phyloP scores from a whole-genome alignment of 2,329 filamentous ascomycete genomes.

The Harringtonia aguacate region DNA sequence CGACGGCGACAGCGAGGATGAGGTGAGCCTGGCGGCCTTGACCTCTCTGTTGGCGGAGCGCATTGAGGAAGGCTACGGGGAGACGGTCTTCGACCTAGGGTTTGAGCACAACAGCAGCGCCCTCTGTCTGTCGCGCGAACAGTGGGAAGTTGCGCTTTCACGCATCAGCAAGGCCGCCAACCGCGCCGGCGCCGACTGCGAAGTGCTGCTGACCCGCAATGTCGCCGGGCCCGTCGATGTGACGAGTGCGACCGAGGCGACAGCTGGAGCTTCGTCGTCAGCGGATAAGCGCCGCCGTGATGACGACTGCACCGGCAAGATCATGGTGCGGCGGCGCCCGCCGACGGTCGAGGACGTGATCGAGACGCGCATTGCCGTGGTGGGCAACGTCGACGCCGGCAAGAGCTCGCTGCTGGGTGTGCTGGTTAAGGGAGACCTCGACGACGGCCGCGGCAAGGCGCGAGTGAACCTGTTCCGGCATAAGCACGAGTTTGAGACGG shows the following conservation, averaged over 20 bases:
- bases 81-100: conserved; percentile 85
- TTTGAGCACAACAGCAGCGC: conserved; percentile 82
- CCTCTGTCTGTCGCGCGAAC: conserved; percentile 61
- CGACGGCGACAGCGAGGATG: conserved; percentile 39
- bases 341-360: conserved; percentile 75
- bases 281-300: conserved; percentile 49
- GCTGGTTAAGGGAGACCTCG: conserved; percentile 86
- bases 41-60: conserved; percentile 55
- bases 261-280: neutral
- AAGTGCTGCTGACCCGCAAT: conserved; percentile 80
- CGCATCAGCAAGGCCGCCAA: conserved; percentile 57
- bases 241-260: conserved; percentile 10
- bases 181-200: conserved; percentile 60
- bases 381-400: conserved; percentile 94
- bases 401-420: conserved; percentile 96
- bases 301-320: conserved; percentile 69
- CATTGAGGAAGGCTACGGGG: conserved; percentile 74
- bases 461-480: conserved; percentile 94
- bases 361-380: conserved; percentile 91
- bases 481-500: conserved; percentile 95
- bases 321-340: conserved; percentile 70
- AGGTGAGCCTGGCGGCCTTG: conserved; percentile 52
- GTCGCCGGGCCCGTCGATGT: conserved; percentile 71
- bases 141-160: conserved; percentile 65
- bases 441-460: conserved; percentile 88